Evolutionary conservation across 208 protist species (phyloP).

Genomic region (Leishmania martiniquensis): DNA sequence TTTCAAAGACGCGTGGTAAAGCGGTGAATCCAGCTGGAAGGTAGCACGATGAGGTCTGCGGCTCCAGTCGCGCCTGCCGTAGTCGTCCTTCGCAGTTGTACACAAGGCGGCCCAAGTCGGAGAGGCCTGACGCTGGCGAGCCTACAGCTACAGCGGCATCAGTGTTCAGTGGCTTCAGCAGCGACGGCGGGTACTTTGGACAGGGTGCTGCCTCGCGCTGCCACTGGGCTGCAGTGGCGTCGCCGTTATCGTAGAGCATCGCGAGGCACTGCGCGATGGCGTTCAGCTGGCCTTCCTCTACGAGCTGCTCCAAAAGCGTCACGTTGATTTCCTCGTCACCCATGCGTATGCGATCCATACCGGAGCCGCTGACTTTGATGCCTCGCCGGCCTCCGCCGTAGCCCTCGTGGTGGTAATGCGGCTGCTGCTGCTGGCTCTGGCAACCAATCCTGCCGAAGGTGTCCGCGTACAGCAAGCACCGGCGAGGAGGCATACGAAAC

Average conservation of each 20-base stretch:
- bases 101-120: slow-evolving; percentile 21
- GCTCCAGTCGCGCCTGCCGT: slow-evolving; percentile 55
- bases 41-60: slow-evolving; percentile 64
- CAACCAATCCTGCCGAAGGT: slow-evolving; percentile 15
- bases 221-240: slow-evolving; percentile 10
- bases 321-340: slow-evolving; percentile 80
- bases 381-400: slow-evolving; percentile 11
- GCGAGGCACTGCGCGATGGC: slow-evolving; percentile 85
- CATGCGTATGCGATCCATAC: slow-evolving; percentile 48
- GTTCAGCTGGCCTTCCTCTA: slow-evolving; percentile 90
- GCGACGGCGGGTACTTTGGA: slow-evolving; percentile 17
- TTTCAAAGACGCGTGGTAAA: slow-evolving; percentile 78
- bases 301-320: slow-evolving; percentile 86
- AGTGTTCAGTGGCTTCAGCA: neutral
- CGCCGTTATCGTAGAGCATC: slow-evolving; percentile 55
- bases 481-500: slow-evolving; percentile 23
- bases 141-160: neutral
- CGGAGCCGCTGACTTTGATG: slow-evolving; percentile 61
- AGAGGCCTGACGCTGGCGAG: neutral
- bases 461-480: slow-evolving; percentile 17
- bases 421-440: slow-evolving; percentile 11
- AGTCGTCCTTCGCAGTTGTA: slow-evolving; percentile 45
- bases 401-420: slow-evolving; percentile 6
- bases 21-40: slow-evolving; percentile 73
- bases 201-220: neutral